Conservation (phyloP, 23 red algal genomes). For the Cyanidioschyzon merolae region DNA sequence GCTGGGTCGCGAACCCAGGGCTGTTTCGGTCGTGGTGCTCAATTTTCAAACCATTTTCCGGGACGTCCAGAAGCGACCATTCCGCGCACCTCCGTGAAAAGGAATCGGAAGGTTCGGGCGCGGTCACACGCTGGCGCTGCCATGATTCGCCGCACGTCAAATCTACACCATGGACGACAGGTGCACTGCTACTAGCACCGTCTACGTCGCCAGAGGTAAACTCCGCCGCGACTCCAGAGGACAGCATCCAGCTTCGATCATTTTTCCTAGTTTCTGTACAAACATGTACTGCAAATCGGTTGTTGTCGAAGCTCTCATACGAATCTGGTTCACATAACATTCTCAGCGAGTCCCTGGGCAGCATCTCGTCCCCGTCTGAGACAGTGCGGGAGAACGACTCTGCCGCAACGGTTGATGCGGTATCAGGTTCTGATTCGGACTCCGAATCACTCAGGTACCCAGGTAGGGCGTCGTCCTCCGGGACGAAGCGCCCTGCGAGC, state of each 20-base stretch:
- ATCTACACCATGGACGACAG: neutral
- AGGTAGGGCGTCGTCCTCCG: neutral
- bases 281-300: no score
- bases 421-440: neutral
- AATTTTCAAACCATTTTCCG: neutral
- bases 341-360: no score
- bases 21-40: neutral
- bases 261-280: no score
- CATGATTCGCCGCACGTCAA: neutral
- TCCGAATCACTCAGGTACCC: neutral
- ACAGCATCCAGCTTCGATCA: no score
- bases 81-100: neutral
- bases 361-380: neutral
- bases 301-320: no score
- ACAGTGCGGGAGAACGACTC: neutral
- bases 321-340: no score
- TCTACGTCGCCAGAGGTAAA: no score
- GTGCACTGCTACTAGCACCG: neutral
- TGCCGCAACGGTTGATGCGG: neutral
- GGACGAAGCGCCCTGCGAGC: neutral
- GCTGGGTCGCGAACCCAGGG: neutral
- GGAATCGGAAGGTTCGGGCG: neutral
- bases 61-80: neutral
- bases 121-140: neutral
- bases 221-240: no score